These are phyloP conservation scores for Glebionis coronaria DNA, from an alignment of 129 eudicot species.

Conservation along the genomic window DNA sequence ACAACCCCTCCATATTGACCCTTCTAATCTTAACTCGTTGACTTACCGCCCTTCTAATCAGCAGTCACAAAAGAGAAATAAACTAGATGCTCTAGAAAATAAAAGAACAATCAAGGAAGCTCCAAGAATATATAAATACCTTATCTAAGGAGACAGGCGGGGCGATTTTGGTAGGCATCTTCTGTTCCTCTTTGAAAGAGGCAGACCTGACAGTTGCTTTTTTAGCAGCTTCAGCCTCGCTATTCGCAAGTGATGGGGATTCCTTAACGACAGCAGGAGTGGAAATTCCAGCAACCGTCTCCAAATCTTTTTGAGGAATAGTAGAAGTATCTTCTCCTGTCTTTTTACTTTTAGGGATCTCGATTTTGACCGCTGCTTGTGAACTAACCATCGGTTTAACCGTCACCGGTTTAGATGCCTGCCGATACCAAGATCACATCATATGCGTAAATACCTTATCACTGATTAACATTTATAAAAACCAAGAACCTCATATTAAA, in stretches of 20 bases:
- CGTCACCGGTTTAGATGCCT: conserved; percentile 46
- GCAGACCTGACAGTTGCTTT: conserved; percentile 20
- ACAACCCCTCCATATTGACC: neutral
- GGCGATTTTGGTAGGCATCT: conserved; percentile 26
- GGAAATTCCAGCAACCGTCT: conserved; percentile 26
- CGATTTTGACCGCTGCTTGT: conserved; percentile 38
- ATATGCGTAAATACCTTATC: conserved; percentile 17
- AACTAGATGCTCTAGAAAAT: neutral
- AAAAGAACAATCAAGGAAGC: neutral
- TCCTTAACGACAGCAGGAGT: conserved; percentile 31
- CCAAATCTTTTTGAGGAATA: conserved; percentile 33
- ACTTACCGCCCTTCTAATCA: neutral
- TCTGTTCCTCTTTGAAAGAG: conserved; percentile 32
- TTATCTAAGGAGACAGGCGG: conserved; percentile 25
- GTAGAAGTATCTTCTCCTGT: conserved; percentile 30
- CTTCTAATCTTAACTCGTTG: neutral
- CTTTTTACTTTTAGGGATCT: conserved; percentile 26
- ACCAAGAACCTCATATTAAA: neutral
- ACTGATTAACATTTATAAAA: neutral
- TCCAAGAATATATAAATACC: conserved; percentile 32
- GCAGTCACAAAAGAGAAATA: neutral
- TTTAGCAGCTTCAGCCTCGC: conserved; percentile 22
- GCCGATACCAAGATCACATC: conserved; percentile 20
- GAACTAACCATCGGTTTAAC: conserved; percentile 54
- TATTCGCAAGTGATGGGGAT: conserved; percentile 2